Base-by-base conservation (phyloP, 129 eudicot species). In the Flaveria ramosissima region DNA sequence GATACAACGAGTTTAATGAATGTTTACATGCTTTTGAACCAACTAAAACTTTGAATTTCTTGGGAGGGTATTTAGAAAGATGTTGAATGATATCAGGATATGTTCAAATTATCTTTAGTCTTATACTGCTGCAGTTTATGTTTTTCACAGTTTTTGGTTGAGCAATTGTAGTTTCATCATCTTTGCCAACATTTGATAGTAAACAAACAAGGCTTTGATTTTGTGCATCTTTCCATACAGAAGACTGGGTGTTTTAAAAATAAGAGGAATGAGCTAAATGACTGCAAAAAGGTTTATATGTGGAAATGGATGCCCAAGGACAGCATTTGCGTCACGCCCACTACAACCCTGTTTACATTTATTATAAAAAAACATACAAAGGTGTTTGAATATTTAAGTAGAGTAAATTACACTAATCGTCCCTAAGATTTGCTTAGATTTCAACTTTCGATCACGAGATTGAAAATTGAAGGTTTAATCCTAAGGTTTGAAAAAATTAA, bases 11-110 rank as follows among this genome's bases (percentile, higher is more conserved):
- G 21, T 24, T 78, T 59, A 30, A 47, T 64, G 52, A 30, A 47
- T 65, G 41, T 63, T 80, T 75, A 76, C 77, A 80, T 80, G 84
- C 68, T 80, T 74, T 71, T 71, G 66, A 61, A 52, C 41, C 39
- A 30, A 74, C 75, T 30, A 15, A 72, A 62, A 63, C 83, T 63
- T 72, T 39, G 42, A 73, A 69, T 57, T 68, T 46, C 46, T 45
- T 26, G 59, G 59, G 60, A 45, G 75, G 74, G 53, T 52, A 20
- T 71, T 66, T 80, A 72, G 83, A 74, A 73, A 75, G 56, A 73
- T 46, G 77, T 71, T 71, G 77, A 71, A 78, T 71, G 83, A 71
- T 43, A 42, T 13, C 64, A 48, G 72, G 62, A 60, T 52, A 52
- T 79, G 78, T 73, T 72, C 75, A 73, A 72, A 65, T 80, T 65